Base-by-base conservation (phyloP, 257 asterid species). In the Buddleja alternifolia region DNA sequence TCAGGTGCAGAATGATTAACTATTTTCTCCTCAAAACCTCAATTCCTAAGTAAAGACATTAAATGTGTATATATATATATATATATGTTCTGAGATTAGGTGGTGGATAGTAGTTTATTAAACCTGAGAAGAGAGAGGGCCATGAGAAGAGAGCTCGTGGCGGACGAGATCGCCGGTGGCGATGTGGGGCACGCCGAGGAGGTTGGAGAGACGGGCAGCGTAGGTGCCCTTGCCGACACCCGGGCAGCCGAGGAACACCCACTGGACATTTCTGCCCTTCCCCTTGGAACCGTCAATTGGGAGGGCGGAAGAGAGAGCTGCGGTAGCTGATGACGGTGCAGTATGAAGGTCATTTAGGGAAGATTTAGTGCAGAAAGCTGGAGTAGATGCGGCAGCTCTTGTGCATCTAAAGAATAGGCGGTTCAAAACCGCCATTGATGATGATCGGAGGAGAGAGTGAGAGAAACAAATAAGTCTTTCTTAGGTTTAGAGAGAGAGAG, bases 151-250 rank as follows among this genome's bases (percentile, higher is more conserved):
- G 7, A 93, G 86, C 76, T 90, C 86, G 4, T 85, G 90, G 51
- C 99, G 99, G 58, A 93, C 98, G 25, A 93, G 98, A 79, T 93
- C 98, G 32, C 98, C 98, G 56, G 98, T 93, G 57, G 97, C 84
- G 81, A 93, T 88, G 68, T 93, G 98, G 7, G 98, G 95, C 19
- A 88, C 97, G 50, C 84, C 93, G 60, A 93, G 90, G 46, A 93
- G 90, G 14, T 47, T 71, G 0, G 97, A 88, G 0, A 93, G 88
- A 15, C 97, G 89, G 65, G 92, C 74, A 16, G 98, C 98, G 74
- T 90, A 93, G 53, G 98, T 90, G 24, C 98, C 98, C 76, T 93
- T 93, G 10, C 98, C 98, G 15, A 93, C 98, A 0, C 98, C 98
- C 7, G 98, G 98, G 72, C 97, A 90, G 46, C 98, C 98, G 5